Base-by-base conservation (phyloP, 2,329 filamentous ascomycete genomes). In the Sporothrix protearum region DNA sequence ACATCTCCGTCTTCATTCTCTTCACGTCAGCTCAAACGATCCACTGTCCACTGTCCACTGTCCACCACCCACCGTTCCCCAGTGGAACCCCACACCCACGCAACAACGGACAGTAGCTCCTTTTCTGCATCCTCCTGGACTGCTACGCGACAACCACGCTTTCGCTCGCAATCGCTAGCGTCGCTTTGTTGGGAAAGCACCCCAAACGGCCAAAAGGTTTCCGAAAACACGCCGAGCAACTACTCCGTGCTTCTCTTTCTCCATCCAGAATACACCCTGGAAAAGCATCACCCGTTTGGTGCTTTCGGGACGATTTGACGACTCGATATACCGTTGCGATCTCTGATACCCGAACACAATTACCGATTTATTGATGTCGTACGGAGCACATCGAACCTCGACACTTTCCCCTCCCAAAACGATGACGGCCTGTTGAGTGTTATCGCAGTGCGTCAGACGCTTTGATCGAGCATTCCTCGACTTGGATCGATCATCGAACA, bases 371-470 rank as follows among this genome's bases (percentile, higher is more conserved):
- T n/a, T 45, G 10, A 12, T 16, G 33, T 19, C 5, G 9, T 16
- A 33, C 53, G 28, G 33, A 10, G 14, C 22, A 8, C 36, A 33
- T 36, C 53, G 53, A 47, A 28, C 25, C 33, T 47, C 39, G 22
- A 68, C 14, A 36, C 33, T 22, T 16, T 3, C 49, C 33, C 25
- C 67, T 3, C 49, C 33, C 25, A 49, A 45, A 22, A 68, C 57
- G 45, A 70, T 70, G 69, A 64, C 69, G 69, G 69, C 69, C 7
- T 70, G 45, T 36, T 70, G 69, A 70, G 49, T 59, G 47, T 61
- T 45, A 42, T 66, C 57, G 69, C 59, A 49, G 25, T 42, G 69
- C 45, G 68, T 66, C 67, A 36, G 45, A 49, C 45, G 28, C 25
- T 53, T 67, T 67, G 36, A 64, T 67, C 53, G 36, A 64, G 14